Base-by-base conservation (phyloP, 805 yeast genomes). In the Wickerhamiella alocasiicola region DNA sequence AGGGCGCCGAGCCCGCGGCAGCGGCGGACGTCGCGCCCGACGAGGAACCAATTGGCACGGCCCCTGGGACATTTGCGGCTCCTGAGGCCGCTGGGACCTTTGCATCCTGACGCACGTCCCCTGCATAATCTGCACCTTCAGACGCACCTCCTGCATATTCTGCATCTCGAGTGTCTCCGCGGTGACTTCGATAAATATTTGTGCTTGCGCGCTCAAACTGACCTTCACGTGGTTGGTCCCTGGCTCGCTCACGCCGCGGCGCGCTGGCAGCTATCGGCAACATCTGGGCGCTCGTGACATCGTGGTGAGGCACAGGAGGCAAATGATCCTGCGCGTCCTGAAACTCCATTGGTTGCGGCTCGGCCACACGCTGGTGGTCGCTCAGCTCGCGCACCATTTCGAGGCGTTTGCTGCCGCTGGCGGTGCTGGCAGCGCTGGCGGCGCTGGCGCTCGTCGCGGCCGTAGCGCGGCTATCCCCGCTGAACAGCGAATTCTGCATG, bases 401-500 rank as follows among this genome's bases (percentile, higher is more conserved):
- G 4, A 32, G 36, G 17, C 20, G 19, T 32, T 21, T 20, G 9
- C 18, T 15, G 23, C 26, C 19, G 18, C 4, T 13, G 4, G 36
- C 26, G 9, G 36, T 20, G 18, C 4, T 13, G 4, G 36, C 26
- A 6, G 36, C 13, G n/a, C n/a, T n/a, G n/a, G n/a, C n/a, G n/a
- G n/a, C n/a, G n/a, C n/a, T n/a, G 4, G 36, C 36, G 11, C 12
- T n/a, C 5, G 39, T 36, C 5, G 33, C 30, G 12, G 39, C 33
- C n/a, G 39, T 36, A 28, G 25, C 30, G 26, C 28, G 25, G 17
- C 19, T 35, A 4, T 7, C 16, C 12, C 24, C 27, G 15, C 39
- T 36, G 20, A 36, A 36, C 11, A 36, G 28, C 19, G 39, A 36
- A 27, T 36, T 36, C 5, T 28, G 4, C 7, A 17, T n/a, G 18